Conservation (phyloP, 2,329 filamentous ascomycete genomes). For the Colletotrichum endophyticum region DNA sequence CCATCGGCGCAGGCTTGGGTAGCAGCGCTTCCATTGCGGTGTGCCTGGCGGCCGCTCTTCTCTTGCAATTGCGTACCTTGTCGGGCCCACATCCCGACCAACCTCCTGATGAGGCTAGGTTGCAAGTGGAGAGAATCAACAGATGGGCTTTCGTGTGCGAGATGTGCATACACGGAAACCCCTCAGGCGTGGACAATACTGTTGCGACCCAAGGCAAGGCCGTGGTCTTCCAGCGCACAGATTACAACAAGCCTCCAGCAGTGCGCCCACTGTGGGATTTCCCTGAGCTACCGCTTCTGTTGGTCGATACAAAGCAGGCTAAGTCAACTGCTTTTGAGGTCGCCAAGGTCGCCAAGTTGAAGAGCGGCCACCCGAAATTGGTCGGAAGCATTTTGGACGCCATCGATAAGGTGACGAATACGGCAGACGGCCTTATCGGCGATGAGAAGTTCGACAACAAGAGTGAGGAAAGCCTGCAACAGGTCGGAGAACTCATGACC, state of each 20-base stretch:
- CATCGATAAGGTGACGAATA: constrained; percentile 75
- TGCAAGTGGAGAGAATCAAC: constrained; percentile 95
- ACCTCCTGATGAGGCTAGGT: constrained; percentile 81
- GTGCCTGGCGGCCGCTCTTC: constrained; percentile 81
- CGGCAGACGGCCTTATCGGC: constrained; percentile 59
- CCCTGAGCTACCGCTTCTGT: constrained; percentile 86
- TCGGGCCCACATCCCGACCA: constrained; percentile 93
- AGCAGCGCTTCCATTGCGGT: constrained; percentile 95
- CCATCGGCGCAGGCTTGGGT: constrained; percentile 87
- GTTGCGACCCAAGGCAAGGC: constrained; percentile 93
- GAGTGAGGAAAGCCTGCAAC: constrained; percentile 67
- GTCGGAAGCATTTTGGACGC: constrained; percentile 83
- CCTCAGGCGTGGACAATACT: constrained; percentile 96
- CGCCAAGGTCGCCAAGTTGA: constrained; percentile 79
- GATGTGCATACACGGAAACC: constrained; percentile 97
- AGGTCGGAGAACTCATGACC: constrained; percentile 85
- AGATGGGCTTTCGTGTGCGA: constrained; percentile 97
- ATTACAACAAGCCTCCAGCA: constrained; percentile 77
- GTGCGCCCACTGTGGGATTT: constrained; percentile 85
- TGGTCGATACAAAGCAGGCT: constrained; percentile 87
- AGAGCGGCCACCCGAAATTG: constrained; percentile 73
- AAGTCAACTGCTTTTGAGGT: constrained; percentile 89
- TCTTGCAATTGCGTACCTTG: constrained; percentile 86
- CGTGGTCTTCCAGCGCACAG: constrained; percentile 83
- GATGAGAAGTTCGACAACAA: constrained; percentile 71